Evolutionary conservation across 129 eudicot genomes (phyloP), one percentile per base, ranked within the genome.

Genomic region (Tagetes patula): DNA sequence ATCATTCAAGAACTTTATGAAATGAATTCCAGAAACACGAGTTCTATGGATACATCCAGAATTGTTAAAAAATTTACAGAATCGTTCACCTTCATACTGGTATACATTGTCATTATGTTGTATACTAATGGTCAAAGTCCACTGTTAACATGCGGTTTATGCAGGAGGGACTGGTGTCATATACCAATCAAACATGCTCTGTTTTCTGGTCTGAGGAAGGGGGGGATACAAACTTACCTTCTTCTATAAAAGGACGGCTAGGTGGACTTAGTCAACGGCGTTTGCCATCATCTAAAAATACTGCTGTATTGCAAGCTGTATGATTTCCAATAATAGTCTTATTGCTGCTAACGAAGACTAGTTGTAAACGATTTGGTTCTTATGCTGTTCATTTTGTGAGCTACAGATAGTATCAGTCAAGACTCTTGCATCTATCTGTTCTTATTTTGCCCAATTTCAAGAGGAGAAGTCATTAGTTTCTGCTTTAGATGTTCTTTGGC

Each of bases 231-330:
- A 70, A 38, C 54, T 75, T 90, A 73, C 96, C 99, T 47, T 84
- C 90, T 65, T 83, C 96, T n/a, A 69, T 95, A 39, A 90, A 60
- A 74, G 99, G 99, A 67, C 88, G 78, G 83, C 82, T 95, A 63
- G 99, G 99, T 49, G 99, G 99, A 33, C 95, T 87, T 39, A 91
- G 97, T 85, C 99, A 88, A 84, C 82, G 97, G 2, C 84, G 97
- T 13, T 70, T 95, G 74, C 71, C 97, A 37, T 80, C 89, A 77
- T 79, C 83, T 63, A 48, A 81, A 20, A 85, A 88, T 11, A 85
- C 94, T 65, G 75, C 86, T 71, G 84, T 90, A 67, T 59, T 95
- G 81, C 88, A 88, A 85, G 94, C 94, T 78, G 98, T 93, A 93
- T 50, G 85, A 55, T 75, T 79, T 70, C 60, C 56, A 75, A 10